These are phyloP conservation scores for Gynostemma pentaphyllum DNA, from an alignment of 306 rosid species.

Conservation along the genomic window DNA sequence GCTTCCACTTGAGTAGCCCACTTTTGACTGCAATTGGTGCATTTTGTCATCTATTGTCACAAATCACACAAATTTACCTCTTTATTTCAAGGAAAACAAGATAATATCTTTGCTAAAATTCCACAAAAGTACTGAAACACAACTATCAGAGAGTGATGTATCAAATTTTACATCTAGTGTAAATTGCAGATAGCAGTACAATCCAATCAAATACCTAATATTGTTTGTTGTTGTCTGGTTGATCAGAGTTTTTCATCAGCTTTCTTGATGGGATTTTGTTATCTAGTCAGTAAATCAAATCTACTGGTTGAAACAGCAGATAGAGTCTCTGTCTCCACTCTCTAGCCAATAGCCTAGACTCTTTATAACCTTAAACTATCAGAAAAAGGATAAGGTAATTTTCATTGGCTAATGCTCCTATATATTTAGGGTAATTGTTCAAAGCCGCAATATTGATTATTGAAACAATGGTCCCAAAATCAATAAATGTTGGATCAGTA, in stretches of 20 bases:
- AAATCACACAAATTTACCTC: background rate
- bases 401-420: background rate
- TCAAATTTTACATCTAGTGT: conserved; percentile 2
- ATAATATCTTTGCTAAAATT: background rate
- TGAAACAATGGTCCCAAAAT: background rate
- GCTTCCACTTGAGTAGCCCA: conserved; percentile 9
- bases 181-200: background rate
- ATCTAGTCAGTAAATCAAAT: background rate
- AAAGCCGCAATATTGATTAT: background rate
- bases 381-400: background rate
- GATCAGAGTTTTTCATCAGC: background rate
- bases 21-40: conserved; percentile 3
- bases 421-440: background rate
- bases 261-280: background rate
- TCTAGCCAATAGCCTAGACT: background rate
- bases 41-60: background rate
- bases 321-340: background rate
- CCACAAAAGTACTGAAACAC: background rate
- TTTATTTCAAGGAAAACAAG: background rate
- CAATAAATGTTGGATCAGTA: background rate
- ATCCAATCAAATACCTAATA: background rate
- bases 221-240: background rate
- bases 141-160: background rate
- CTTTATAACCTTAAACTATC: background rate
- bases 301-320: background rate